Base-by-base conservation (phyloP, 1,284 basidiomycete genomes). In the Ustilago crameri region DNA sequence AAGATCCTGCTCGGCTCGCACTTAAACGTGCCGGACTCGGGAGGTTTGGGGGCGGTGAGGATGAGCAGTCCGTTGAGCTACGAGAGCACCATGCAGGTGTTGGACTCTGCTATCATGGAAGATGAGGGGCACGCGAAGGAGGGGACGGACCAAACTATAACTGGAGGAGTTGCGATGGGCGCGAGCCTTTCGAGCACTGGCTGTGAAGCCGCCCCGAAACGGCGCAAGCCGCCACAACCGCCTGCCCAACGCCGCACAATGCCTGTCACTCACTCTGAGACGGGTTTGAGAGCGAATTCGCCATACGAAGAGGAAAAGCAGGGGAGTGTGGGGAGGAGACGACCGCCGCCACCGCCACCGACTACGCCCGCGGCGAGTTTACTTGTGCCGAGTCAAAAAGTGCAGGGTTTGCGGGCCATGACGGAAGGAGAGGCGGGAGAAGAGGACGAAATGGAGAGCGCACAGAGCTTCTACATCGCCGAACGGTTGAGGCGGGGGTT, bases 401-500 rank as follows among this genome's bases (percentile, higher is more conserved):
- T n/a, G n/a, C n/a, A n/a, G n/a, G n/a, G n/a, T n/a, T n/a, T n/a
- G n/a, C n/a, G n/a, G n/a, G n/a, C n/a, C n/a, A n/a, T n/a, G n/a
- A n/a, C n/a, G n/a, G n/a, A n/a, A n/a, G n/a, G n/a, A n/a, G n/a
- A n/a, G n/a, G n/a, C n/a, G 38, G 22, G 20, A 17, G 51, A 38
- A 3, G 52, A 46, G 9, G 58, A 60, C n/a, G 56, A 55, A 14
- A 17, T 64, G 52, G 55, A 51, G 0, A 58, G n/a, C 18, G 61
- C 48, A 12, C 61, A 70, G 43, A 56, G 56, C 30, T 70, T 52
- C 3, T 57, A 64, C 18, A 64, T 70, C 27, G 67, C 67, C 20
- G 52, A 70, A 23, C 46, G 67, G 22, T 22, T 70, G 30, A 47
- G 67, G 20, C n/a, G 67, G 17, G 67, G 67, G 0, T 43, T 70